These are phyloP conservation scores for Acanthochlamys bracteata DNA, from an alignment of 106 monocot species.

Conservation along the genomic window DNA sequence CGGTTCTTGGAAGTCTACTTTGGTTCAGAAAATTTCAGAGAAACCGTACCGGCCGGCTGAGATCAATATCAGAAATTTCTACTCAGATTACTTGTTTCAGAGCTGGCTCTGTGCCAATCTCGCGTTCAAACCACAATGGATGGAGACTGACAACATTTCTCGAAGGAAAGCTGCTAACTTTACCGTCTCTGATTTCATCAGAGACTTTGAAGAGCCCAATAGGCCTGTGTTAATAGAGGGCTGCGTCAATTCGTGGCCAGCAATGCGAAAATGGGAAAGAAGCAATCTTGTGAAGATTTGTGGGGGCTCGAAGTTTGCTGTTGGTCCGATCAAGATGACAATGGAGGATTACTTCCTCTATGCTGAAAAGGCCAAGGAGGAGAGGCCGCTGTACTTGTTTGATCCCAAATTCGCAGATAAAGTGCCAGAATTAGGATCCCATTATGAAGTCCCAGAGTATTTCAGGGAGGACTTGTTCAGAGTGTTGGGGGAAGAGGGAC, in stretches of 20 bases:
- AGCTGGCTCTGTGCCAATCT: constrained; percentile 95
- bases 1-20: constrained; percentile 72
- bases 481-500: constrained; percentile 63
- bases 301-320: constrained; percentile 50
- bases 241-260: constrained; percentile 67
- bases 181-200: constrained; percentile 71
- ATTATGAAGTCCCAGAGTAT: constrained; percentile 70
- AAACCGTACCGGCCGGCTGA: background rate
- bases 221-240: constrained; percentile 77
- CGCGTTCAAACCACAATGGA: constrained; percentile 89
- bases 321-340: constrained; percentile 82
- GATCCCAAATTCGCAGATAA: constrained; percentile 88
- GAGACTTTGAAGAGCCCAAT: constrained; percentile 69
- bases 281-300: constrained; percentile 37
- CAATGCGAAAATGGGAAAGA: constrained; percentile 56
- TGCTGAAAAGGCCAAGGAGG: constrained; percentile 48
- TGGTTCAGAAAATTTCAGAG: constrained; percentile 5
- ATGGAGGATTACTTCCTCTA: constrained; percentile 64
- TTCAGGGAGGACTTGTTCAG: constrained; percentile 89
- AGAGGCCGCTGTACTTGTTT: constrained; percentile 88
- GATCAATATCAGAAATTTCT: constrained; percentile 49
- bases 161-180: constrained; percentile 29
- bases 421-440: constrained; percentile 58
- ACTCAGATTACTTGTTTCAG: constrained; percentile 97
- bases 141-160: constrained; percentile 57